Evolutionary conservation across 768 basidiomycete species (phyloP).

Genomic region (Mycena indigotica): DNA sequence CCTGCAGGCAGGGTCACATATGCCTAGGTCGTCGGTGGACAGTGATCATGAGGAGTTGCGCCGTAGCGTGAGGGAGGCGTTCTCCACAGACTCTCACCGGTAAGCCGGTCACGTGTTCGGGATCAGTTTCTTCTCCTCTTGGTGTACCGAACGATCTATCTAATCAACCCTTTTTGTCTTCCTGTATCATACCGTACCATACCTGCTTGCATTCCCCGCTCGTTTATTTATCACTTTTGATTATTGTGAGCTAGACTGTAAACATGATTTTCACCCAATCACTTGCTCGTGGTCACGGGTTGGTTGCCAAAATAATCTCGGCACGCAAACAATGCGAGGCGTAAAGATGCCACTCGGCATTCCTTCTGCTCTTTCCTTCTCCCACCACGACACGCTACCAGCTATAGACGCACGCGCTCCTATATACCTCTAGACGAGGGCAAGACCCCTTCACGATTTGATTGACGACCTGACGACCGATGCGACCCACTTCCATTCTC

Average conservation of each 20-base stretch:
- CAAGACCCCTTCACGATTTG: not conserved
- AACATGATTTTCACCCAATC: constrained; percentile 2
- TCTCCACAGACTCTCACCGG: constrained; percentile 65
- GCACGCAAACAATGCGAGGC: not conserved
- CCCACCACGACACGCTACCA: not conserved
- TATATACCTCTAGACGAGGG: not conserved
- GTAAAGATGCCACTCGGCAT: not conserved
- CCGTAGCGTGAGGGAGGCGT: constrained; percentile 81
- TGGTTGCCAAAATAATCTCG: not conserved
- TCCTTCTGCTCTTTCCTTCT: not conserved
- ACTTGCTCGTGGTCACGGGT: not conserved
- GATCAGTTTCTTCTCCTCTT: constrained; percentile 14
- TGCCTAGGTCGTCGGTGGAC: constrained; percentile 69
- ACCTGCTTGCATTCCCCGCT: constrained; percentile 20
- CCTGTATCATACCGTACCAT: constrained; percentile 24
- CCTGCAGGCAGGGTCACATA: constrained; percentile 58
- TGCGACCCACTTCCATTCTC: not conserved
- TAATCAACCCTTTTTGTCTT: constrained; percentile 22
- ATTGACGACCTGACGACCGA: not conserved
- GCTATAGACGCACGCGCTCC: not conserved
- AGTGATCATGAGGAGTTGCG: constrained; percentile 81
- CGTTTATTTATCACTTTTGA: constrained; percentile 5
- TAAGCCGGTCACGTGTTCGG: constrained; percentile 32
- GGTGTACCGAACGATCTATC: constrained; percentile 17
- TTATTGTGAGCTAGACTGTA: constrained; percentile 5